Conservation (phyloP, 2,329 filamentous ascomycete species). For the Venturia aucupariae region DNA sequence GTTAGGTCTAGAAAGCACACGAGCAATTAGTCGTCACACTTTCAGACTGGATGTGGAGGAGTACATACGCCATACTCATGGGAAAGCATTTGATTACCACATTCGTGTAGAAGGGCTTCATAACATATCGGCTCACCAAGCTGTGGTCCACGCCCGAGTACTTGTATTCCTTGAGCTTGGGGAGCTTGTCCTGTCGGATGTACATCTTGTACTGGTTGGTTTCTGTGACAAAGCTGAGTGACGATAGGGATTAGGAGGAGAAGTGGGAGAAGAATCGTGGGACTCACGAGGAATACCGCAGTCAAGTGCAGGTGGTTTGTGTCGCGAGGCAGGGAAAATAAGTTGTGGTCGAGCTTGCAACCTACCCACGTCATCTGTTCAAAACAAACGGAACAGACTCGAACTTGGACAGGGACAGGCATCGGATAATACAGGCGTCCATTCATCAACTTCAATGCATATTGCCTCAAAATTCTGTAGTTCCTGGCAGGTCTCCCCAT, state of each 20-base stretch:
- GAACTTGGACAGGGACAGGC: too few relatives aligned
- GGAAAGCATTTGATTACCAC: constrained; percentile 92
- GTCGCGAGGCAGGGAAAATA: background rate
- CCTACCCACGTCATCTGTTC: background rate
- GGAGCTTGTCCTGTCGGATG: constrained; percentile 83
- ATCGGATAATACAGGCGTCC: too few relatives aligned
- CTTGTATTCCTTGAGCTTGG: constrained; percentile 87
- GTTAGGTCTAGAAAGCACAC: constrained; percentile 6
- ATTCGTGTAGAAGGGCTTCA: constrained; percentile 97
- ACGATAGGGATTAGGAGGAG: background rate
- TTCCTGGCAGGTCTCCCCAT: background rate
- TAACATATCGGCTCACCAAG: constrained; percentile 78
- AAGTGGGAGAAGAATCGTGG: background rate
- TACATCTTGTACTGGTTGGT: constrained; percentile 57
- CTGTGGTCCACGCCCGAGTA: constrained; percentile 90
- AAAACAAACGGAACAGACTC: background rate
- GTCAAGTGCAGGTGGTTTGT: background rate
- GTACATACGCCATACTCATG: constrained; percentile 75
- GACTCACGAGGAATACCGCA: background rate
- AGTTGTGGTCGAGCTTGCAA: background rate
- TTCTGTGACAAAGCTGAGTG: background rate
- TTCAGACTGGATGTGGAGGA: background rate
- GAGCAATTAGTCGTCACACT: constrained; percentile 11
- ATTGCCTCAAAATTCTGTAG: background rate
- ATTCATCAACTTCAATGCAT: too few relatives aligned